A percentile compares a stretch with the other conserved stretches of the same genome.
These are phyloP conservation scores for Chlorella sp. DNA, from an alignment of 139 green algal genomes.

Conservation along the genomic window DNA sequence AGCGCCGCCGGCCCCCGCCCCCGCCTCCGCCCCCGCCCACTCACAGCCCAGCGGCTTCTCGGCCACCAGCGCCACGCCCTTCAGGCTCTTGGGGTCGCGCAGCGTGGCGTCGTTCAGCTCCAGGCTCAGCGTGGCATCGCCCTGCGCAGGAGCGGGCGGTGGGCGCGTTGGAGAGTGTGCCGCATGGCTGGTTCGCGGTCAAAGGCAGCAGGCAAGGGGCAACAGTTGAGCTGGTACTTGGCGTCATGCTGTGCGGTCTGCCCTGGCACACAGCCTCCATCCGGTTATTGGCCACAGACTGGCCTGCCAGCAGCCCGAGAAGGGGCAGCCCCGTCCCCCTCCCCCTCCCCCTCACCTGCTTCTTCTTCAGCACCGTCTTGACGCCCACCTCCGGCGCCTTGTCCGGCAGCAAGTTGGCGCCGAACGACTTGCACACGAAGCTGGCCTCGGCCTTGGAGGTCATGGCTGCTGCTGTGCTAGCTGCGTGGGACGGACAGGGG, in stretches of 20 bases:
- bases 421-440: constrained; percentile 23
- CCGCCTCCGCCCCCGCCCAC: neutral
- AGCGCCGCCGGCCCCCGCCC: neutral
- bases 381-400: neutral
- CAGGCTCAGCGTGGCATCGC: constrained; percentile 28
- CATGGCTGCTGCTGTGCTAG: neutral
- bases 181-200: too few species aligned
- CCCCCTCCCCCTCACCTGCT: too few species aligned
- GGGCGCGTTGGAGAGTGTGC: too few species aligned
- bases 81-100: constrained; percentile 10
- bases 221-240: too few species aligned
- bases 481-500: neutral
- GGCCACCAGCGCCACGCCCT: constrained; percentile 13
- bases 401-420: neutral
- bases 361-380: constrained; percentile 36
- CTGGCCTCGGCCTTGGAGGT: constrained; percentile 18
- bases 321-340: too few species aligned
- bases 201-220: too few species aligned
- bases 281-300: too few species aligned
- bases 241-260: too few species aligned
- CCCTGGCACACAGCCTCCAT: too few species aligned
- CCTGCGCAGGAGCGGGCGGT: neutral
- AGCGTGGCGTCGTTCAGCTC: constrained; percentile 35
- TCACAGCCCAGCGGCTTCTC: constrained; percentile 25
- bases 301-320: too few species aligned